Conservation (phyloP, 805 yeast species). For the Pichia nakasei region DNA sequence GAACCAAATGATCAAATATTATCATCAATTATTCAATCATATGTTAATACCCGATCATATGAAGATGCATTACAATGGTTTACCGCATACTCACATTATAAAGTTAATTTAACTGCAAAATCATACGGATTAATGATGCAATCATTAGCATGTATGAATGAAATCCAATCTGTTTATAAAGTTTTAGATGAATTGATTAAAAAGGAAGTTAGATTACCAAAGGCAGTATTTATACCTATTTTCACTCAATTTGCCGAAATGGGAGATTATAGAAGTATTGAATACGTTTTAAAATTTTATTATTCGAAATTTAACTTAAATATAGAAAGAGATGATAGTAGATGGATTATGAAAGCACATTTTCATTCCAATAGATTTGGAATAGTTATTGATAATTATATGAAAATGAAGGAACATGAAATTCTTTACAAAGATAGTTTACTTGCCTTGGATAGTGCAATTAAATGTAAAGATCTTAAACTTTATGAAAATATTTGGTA, state of each 20-base stretch:
- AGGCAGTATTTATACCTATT: constrained; percentile 14
- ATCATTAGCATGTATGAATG: constrained; percentile 29
- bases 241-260: constrained; percentile 14
- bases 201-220: constrained; percentile 8
- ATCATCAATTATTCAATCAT: constrained; percentile 37
- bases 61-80: constrained; percentile 30
- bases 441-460: constrained; percentile 19
- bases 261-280: constrained; percentile 22
- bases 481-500: constrained; percentile 19
- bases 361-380: constrained; percentile 17
- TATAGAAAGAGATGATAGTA: constrained; percentile 12
- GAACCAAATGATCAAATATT: constrained; percentile 37
- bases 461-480: constrained; percentile 9
- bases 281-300: constrained; percentile 14
- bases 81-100: constrained; percentile 25
- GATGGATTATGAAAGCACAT: constrained; percentile 21
- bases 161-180: constrained; percentile 28
- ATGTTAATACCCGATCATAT: constrained; percentile 30
- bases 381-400: constrained; percentile 15
- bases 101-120: constrained; percentile 20
- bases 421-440: constrained; percentile 12
- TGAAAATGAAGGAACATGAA: constrained; percentile 2
- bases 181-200: constrained; percentile 23
- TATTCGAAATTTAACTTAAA: constrained; percentile 18
- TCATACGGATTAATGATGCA: constrained; percentile 29